phyloP scores from a whole-genome alignment of 331 rosid genomes.

The Erythrophleum ivorense region DNA sequence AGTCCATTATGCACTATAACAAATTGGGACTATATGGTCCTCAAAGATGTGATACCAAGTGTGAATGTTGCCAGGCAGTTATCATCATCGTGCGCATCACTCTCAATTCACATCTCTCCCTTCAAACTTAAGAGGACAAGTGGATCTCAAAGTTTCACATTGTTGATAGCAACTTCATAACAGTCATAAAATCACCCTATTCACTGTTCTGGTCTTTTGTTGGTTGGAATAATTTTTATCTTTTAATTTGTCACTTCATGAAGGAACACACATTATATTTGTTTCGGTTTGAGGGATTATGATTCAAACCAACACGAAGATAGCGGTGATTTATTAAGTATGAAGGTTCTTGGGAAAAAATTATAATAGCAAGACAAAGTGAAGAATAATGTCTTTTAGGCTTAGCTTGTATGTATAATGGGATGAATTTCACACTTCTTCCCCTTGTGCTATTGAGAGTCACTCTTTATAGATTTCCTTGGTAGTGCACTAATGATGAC shows the following conservation, averaged over 20 bases:
- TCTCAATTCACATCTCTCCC: conserved; percentile 3
- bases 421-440: no score
- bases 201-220: neutral
- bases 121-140: neutral
- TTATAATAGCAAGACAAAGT: no score
- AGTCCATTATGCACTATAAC: neutral
- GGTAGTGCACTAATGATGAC: no score
- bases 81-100: neutral
- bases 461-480: no score
- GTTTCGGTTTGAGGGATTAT: no score
- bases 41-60: neutral
- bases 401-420: no score
- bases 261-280: neutral
- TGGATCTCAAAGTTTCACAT: neutral
- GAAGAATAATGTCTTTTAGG: no score
- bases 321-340: no score
- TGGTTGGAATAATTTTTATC: neutral
- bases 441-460: no score
- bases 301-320: no score
- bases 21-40: neutral
- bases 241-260: neutral
- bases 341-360: no score
- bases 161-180: neutral
- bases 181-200: neutral
- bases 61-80: neutral